Percentiles rank a stretch among this genome's conserved stretches.
Evolutionary conservation across 441 rosid genomes (phyloP).

Genomic region (Iberis amara): DNA sequence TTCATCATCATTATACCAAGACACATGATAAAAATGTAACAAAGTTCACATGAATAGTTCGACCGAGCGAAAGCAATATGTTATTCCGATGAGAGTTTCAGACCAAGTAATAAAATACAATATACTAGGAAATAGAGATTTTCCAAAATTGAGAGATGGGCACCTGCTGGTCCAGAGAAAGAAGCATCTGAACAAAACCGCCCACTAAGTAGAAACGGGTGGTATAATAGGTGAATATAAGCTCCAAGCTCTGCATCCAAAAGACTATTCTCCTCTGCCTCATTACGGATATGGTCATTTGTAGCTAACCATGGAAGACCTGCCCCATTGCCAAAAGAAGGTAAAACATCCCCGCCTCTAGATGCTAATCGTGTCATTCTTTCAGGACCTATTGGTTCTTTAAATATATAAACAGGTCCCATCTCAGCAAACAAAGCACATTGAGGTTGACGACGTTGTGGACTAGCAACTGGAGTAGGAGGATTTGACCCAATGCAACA

Average conservation of each 20-base stretch:
- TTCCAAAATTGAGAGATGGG: slow-evolving; percentile 4
- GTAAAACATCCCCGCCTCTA: slow-evolving; percentile 86
- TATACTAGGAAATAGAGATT: neutral
- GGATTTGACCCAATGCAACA: slow-evolving; percentile 96
- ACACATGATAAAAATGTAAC: too few relatives aligned
- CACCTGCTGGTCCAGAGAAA: slow-evolving; percentile 80
- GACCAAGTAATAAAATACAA: neutral
- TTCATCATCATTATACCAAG: too few relatives aligned
- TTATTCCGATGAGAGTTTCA: neutral
- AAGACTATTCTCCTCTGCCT: slow-evolving; percentile 67
- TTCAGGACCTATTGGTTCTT: slow-evolving; percentile 85
- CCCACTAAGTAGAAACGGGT: slow-evolving; percentile 73
- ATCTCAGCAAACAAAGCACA: slow-evolving; percentile 96
- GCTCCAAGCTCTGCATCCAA: slow-evolving; percentile 83
- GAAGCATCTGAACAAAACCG: slow-evolving; percentile 96
- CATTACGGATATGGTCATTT: slow-evolving; percentile 48
- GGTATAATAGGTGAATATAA: slow-evolving; percentile 71
- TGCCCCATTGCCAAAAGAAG: slow-evolving; percentile 79
- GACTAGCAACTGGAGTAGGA: slow-evolving; percentile 81
- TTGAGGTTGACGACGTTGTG: slow-evolving; percentile 82
- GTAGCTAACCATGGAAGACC: slow-evolving; percentile 90
- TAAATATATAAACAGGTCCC: slow-evolving; percentile 90
- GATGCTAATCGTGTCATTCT: slow-evolving; percentile 76
- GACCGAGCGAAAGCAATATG: too few relatives aligned
- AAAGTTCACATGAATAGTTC: too few relatives aligned